Base-by-base conservation (phyloP, 306 rosid species). In the Purshia tridentata region DNA sequence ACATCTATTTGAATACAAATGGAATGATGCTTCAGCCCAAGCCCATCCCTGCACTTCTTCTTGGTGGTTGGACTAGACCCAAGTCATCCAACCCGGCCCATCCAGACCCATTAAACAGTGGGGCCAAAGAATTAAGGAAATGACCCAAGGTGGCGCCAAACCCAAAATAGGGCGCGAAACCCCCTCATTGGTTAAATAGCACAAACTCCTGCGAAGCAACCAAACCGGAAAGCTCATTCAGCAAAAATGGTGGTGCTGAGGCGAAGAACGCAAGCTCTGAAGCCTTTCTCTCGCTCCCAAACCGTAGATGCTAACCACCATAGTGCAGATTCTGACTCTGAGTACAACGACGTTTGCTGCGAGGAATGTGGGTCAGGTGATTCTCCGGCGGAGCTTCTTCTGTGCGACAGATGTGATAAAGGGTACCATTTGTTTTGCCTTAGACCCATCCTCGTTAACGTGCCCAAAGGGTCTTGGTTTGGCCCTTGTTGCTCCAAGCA, bases 381-480 rank as follows among this genome's bases (percentile, higher is more conserved):
- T 9, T 83, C 78, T 35, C 89, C 97, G 40, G 81, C 89, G 4
- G 70, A 87, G 67, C 73, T 92, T 18, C 89, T 92, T 45, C 96
- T 92, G 11, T 92, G 98, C 82, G 97, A 92, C 79, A 81, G 78
- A 40, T 92, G 98, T 61, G 89, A 88, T 41, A 39, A 74, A 65
- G 98, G 98, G 2, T 87, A 76, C 71, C 98, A 92, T 54, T 59
- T 92, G 11, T 92, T 92, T 70, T 92, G 98, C 68, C 95, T 88
- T 72, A 72, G 84, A 6, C 98, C 97, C 46, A 81, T 87, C 47
- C 88, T 92, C 5, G 81, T 72, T 46, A 75, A 87, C 2, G 97
- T 92, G 0, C 98, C 98, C 42, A 92, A 73, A 45, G 89, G 86
- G 4, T 77, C 88, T 29, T 92, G 98, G 98, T 78, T 90, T 69